Conservation (phyloP, 2,329 filamentous ascomycete genomes). For the Aspergillus spinulosporus region DNA sequence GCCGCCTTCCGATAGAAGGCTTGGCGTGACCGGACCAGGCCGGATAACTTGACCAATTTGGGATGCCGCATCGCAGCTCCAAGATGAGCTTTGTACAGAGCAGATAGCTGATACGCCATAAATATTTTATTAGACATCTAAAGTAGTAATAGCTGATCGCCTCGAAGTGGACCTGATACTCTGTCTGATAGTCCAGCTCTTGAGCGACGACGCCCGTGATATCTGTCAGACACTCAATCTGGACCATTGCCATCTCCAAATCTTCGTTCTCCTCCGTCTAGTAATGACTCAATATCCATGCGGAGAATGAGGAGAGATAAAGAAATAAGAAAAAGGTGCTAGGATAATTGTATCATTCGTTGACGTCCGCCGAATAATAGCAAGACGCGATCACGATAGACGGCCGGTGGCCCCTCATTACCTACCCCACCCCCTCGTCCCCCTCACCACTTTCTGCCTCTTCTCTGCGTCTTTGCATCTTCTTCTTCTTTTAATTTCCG, state of each 20-base stretch:
- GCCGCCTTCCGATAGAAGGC: background rate
- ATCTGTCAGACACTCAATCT: background rate
- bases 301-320: slow-evolving; percentile 15
- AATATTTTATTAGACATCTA: background rate
- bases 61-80: background rate
- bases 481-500: slow-evolving; percentile 22
- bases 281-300: slow-evolving; percentile 9
- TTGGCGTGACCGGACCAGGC: background rate
- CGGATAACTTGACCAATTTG: background rate
- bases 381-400: background rate
- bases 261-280: background rate
- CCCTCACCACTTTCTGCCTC: slow-evolving; percentile 16
- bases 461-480: slow-evolving; percentile 12
- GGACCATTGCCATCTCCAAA: background rate
- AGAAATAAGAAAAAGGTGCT: background rate
- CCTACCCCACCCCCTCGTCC: slow-evolving; percentile 21
- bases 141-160: background rate
- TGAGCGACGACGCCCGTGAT: background rate
- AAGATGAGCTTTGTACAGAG: background rate
- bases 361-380: background rate
- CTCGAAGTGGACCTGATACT: background rate
- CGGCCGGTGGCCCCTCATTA: background rate
- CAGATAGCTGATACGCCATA: background rate
- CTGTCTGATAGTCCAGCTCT: too few relatives aligned
- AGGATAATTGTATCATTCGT: background rate